Evolutionary conservation across 345 rosid species (phyloP).

Genomic region (Leavenworthia alabamica): DNA sequence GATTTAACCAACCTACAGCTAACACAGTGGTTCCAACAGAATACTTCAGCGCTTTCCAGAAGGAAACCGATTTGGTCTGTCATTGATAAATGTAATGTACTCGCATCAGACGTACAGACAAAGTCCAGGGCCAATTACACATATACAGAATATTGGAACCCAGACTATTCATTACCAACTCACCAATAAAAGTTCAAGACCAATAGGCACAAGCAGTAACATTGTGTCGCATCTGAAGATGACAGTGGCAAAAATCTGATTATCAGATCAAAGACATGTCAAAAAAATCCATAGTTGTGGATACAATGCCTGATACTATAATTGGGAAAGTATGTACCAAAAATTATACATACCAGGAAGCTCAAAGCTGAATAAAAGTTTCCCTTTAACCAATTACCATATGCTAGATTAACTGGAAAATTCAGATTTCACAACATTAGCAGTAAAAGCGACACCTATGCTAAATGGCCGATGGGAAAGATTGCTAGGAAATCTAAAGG

Average conservation of each 20-base stretch:
- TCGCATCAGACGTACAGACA: conserved; percentile 28
- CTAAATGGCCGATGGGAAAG: background rate
- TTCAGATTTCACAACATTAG: conserved; percentile 22
- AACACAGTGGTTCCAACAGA: conserved; percentile 50
- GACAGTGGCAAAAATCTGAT: conserved; percentile 61
- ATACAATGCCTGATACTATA: background rate
- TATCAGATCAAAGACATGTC: conserved; percentile 21
- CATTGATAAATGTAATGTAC: conserved; percentile 25
- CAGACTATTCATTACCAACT: conserved; percentile 22
- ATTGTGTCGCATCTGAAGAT: conserved; percentile 83
- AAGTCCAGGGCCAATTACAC: background rate
- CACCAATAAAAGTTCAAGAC: conserved; percentile 77
- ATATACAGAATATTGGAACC: conserved; percentile 7
- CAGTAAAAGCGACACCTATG: background rate
- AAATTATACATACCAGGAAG: conserved; percentile 56
- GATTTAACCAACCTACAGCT: conserved; percentile 53
- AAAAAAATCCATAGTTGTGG: conserved; percentile 9
- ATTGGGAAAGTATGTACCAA: background rate
- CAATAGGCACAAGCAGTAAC: conserved; percentile 77
- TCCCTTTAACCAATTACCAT: conserved; percentile 68
- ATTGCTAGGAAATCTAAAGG: background rate
- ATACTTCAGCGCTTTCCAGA: conserved; percentile 53
- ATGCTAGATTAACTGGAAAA: conserved; percentile 75
- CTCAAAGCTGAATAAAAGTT: conserved; percentile 57
- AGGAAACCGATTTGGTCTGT: conserved; percentile 73